phyloP scores from a whole-genome alignment of 495 filamentous ascomycete genomes.

The Chaetomium fimeti region DNA sequence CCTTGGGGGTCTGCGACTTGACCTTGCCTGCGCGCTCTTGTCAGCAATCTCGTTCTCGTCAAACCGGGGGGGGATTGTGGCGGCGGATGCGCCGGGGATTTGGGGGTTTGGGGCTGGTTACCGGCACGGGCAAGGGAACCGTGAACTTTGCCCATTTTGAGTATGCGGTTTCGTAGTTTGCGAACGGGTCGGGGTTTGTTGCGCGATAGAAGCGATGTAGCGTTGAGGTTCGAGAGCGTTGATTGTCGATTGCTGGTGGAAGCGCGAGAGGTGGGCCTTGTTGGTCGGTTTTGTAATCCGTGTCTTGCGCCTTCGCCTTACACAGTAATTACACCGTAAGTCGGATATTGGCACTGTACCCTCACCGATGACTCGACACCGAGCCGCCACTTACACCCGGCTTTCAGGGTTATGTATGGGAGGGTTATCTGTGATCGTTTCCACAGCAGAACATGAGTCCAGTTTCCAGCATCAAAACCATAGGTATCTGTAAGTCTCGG shows the following conservation, averaged over 20 bases:
- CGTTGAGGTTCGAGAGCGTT: background rate
- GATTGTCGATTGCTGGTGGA: background rate
- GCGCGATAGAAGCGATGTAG: background rate
- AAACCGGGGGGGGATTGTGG: background rate
- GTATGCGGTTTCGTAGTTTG: constrained; percentile 34
- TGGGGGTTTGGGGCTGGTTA: constrained; percentile 33
- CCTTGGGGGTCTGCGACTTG: constrained; percentile 56
- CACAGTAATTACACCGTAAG: too few relatives aligned
- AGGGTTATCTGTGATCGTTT: background rate
- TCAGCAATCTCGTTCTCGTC: background rate
- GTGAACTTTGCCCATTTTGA: constrained; percentile 88
- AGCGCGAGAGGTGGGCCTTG: background rate
- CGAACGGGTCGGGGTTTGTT: constrained; percentile 13
- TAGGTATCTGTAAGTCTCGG: background rate
- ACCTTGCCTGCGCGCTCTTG: constrained; percentile 40
- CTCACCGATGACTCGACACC: constrained; percentile 11
- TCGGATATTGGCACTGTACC: too few relatives aligned
- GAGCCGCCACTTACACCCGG: background rate
- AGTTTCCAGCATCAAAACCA: background rate
- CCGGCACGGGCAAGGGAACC: constrained; percentile 94
- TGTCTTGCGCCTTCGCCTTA: background rate
- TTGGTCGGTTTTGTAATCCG: background rate
- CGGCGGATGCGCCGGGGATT: background rate
- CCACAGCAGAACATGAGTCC: background rate
- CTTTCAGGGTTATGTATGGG: constrained; percentile 8